Evolutionary conservation across 2,329 filamentous ascomycete species (phyloP), one percentile per base, ranked within the genome.

Genomic region (Hypoxylon sp.): DNA sequence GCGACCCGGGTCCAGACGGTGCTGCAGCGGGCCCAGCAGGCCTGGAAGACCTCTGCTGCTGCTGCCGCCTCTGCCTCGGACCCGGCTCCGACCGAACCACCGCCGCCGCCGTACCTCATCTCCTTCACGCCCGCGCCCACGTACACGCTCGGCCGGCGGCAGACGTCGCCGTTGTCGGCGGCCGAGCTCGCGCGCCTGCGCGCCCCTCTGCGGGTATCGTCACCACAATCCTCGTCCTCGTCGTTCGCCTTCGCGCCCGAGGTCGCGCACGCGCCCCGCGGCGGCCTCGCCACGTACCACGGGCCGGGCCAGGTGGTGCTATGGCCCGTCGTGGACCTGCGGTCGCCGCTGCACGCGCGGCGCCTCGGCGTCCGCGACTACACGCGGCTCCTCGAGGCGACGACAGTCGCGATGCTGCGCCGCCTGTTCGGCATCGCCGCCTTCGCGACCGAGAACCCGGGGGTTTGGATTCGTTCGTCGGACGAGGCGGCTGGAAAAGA

Each of bases 241-340:
- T 77, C 29, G 66, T 55, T 46, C 47, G 48, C 33, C 51, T 78
- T 75, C 66, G 63, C 72, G 21, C 89, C 88, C 2, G 78, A 83
- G n/a, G 85, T 95, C 67, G 75, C 85, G 38, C 82, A 87, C 67
- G 89, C 91, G 11, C 83, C 87, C n/a, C 87, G 95, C 51, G 95
- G 95, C 60, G 95, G 95, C 0, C 87, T 96, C 64, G 93, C 91
- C 0, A 98, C 95, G 2, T 98, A 97, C 78, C 95, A 99, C 73
- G 95, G 94, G 0, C 95, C 94, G 0, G 94, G 94, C 0, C 95
- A 99, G 73, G 77, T 96, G 45, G 90, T 97, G 29, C 86, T 93
- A n/a, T 99, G 96, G 79, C 92, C 94, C 2, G 85, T 97, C 47
- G 73, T 96, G n/a, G 92, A 97, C 73, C 82, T 98, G 54, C 85